Conservation (phyloP, 331 rosid species). For the Erythrophleum ivorense region DNA sequence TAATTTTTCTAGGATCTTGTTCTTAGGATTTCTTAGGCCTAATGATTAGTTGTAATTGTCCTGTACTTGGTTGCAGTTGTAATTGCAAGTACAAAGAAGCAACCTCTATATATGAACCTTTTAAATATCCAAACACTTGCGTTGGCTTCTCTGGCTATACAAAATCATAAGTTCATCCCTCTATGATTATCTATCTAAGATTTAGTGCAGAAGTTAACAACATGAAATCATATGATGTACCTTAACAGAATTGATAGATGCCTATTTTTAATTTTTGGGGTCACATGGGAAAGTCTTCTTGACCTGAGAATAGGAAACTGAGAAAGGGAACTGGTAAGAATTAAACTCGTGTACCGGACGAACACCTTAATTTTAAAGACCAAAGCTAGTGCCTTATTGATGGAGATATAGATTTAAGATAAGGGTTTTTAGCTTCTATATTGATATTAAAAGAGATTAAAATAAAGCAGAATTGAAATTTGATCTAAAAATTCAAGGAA, state of each 20-base stretch:
- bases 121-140: background rate
- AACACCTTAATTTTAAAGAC: background rate
- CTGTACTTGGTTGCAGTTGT: constrained; percentile 6
- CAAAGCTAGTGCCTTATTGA: background rate
- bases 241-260: background rate
- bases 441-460: too few species aligned
- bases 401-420: too few species aligned
- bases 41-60: background rate
- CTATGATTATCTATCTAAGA: background rate
- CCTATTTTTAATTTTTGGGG: background rate
- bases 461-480: too few species aligned
- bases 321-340: background rate
- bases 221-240: background rate
- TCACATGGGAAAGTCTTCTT: background rate
- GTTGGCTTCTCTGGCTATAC: background rate
- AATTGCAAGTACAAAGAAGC: constrained; percentile 16
- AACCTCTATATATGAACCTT: constrained; percentile 8
- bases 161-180: constrained; percentile 1
- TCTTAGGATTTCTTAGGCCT: constrained; percentile 21
- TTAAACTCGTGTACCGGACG: background rate
- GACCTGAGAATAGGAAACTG: background rate
- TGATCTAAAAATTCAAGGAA: too few species aligned
- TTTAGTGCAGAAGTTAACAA: background rate
- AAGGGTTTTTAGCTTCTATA: too few species aligned
- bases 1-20: background rate